Conservation (phyloP, 164 flowering plant species). For the Berberis thunbergii region DNA sequence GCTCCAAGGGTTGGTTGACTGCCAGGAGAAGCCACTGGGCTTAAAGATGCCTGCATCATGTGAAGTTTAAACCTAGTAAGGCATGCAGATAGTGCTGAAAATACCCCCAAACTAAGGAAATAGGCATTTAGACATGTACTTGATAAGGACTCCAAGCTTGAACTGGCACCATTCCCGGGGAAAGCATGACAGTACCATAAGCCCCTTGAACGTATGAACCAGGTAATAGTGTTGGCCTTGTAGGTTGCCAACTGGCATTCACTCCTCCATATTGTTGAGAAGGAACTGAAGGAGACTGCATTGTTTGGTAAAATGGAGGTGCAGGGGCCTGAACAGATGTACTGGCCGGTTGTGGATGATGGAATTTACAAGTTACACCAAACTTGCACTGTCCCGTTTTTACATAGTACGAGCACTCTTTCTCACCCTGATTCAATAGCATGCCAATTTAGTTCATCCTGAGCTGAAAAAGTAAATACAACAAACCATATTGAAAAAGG, state of each 20-base stretch:
- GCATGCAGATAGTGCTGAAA: neutral
- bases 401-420: slow-evolving; percentile 81
- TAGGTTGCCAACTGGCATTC: slow-evolving; percentile 49
- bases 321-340: slow-evolving; percentile 33
- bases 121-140: slow-evolving; percentile 28
- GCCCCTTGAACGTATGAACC: slow-evolving; percentile 70
- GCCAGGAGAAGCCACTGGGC: slow-evolving; percentile 44
- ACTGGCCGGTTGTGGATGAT: slow-evolving; percentile 71
- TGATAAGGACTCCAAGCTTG: slow-evolving; percentile 69
- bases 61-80: slow-evolving; percentile 1
- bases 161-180: slow-evolving; percentile 64
- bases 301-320: slow-evolving; percentile 38
- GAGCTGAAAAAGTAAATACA: neutral
- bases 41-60: slow-evolving; percentile 47
- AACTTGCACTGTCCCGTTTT: slow-evolving; percentile 93
- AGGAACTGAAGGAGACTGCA: slow-evolving; percentile 54
- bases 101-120: neutral
- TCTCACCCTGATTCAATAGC: slow-evolving; percentile 58
- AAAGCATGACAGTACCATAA: slow-evolving; percentile 56
- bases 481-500: neutral
- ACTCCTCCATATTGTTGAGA: slow-evolving; percentile 61
- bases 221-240: slow-evolving; percentile 58
- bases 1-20: slow-evolving; percentile 47
- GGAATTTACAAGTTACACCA: slow-evolving; percentile 88
- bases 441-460: neutral